Evolutionary conservation across 139 green algal genomes (phyloP).

Genomic region (Ulvella scutata): DNA sequence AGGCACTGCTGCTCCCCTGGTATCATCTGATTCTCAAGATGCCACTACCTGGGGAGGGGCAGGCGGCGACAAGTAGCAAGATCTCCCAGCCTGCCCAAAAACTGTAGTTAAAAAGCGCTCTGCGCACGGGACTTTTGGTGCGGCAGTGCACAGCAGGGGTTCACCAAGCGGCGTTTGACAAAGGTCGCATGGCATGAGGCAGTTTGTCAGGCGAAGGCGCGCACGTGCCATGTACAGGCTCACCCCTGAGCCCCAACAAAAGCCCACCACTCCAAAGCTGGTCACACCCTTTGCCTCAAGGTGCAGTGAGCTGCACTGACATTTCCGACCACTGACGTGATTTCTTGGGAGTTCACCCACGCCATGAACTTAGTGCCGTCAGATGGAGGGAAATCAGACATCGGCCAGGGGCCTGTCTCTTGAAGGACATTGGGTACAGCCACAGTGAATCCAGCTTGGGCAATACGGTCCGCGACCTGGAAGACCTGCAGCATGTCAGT

Average conservation of each 20-base stretch:
- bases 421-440: constrained; percentile 11
- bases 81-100: too few relatives aligned
- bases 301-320: background rate
- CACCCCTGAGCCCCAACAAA: constrained; percentile 18
- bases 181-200: background rate
- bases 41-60: too few relatives aligned
- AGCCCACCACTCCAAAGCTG: constrained; percentile 12
- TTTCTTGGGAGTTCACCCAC: background rate
- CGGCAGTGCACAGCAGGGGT: background rate
- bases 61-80: too few relatives aligned
- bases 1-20: too few relatives aligned
- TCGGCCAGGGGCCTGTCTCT: constrained; percentile 13
- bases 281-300: constrained; percentile 8
- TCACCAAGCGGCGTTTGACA: background rate
- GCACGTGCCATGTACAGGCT: constrained; percentile 4
- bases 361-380: background rate
- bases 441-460: constrained; percentile 5
- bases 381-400: constrained; percentile 9
- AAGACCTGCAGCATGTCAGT: constrained; percentile 12
- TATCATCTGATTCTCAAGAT: too few relatives aligned
- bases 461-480: constrained; percentile 15
- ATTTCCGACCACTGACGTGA: background rate
- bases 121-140: too few relatives aligned
- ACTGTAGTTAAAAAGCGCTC: too few relatives aligned
- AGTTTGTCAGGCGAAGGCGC: background rate